These are phyloP conservation scores for Leptographium procerum DNA, from an alignment of 2,329 filamentous ascomycete genomes.

Conservation along the genomic window DNA sequence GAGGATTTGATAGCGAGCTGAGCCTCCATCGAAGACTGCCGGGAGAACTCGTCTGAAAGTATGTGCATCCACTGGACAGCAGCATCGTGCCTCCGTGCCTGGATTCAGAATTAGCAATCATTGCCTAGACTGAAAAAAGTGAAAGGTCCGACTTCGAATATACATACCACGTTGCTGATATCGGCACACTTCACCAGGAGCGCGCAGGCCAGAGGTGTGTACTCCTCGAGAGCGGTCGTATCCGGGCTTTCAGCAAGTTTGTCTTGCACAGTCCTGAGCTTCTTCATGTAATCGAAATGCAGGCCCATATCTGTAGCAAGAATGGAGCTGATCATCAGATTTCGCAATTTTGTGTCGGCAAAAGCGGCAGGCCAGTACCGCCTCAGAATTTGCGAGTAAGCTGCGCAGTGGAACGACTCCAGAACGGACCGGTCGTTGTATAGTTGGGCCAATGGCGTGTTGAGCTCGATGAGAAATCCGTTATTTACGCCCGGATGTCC, in stretches of 20 bases:
- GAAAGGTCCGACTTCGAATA: background rate
- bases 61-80: constrained; percentile 86
- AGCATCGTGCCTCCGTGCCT: constrained; percentile 74
- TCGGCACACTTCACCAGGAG: constrained; percentile 96
- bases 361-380: constrained; percentile 84
- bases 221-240: constrained; percentile 61
- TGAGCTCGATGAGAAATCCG: constrained; percentile 83
- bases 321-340: constrained; percentile 94
- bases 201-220: constrained; percentile 73
- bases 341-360: constrained; percentile 66
- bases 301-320: constrained; percentile 94
- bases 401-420: constrained; percentile 94
- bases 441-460: constrained; percentile 83
- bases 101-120: constrained; percentile 8
- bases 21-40: constrained; percentile 83
- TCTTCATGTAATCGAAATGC: constrained; percentile 94
- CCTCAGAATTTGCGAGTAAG: constrained; percentile 89
- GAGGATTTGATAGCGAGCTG: constrained; percentile 82
- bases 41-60: constrained; percentile 88
- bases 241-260: constrained; percentile 70
- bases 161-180: constrained; percentile 90
- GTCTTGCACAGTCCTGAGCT: constrained; percentile 67
- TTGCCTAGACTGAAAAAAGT: background rate
- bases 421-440: constrained; percentile 97
- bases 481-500: constrained; percentile 98